These are phyloP conservation scores for Pseudozyma thailandica DNA, from an alignment of 1,284 basidiomycete species.

Conservation along the genomic window DNA sequence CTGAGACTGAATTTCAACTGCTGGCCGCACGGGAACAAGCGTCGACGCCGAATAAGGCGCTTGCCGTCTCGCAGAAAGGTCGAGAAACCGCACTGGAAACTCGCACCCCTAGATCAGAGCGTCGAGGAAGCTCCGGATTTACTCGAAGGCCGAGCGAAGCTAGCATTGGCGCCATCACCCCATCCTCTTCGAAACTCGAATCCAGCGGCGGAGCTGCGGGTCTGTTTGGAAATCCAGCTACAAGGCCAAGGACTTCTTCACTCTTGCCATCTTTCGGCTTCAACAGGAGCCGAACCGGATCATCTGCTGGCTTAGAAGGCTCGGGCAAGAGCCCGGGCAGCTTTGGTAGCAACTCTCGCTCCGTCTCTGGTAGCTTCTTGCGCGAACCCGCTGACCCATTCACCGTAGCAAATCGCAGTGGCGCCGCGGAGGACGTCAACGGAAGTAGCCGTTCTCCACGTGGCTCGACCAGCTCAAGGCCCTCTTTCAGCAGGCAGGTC, in stretches of 20 bases:
- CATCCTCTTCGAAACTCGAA: constrained; percentile 48
- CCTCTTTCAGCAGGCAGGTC: constrained; percentile 37
- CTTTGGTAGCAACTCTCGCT: constrained; percentile 23
- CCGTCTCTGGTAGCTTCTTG: constrained; percentile 20
- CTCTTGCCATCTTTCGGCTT: constrained; percentile 52
- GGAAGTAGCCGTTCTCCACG: constrained; percentile 20
- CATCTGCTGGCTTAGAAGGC: constrained; percentile 37
- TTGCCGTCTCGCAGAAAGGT: constrained; percentile 1
- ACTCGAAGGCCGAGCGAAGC: constrained; percentile 34
- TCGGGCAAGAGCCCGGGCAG: constrained; percentile 34
- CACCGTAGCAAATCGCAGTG: constrained; percentile 2
- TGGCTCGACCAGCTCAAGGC: constrained; percentile 31
- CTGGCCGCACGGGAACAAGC: constrained; percentile 10
- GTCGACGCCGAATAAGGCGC: constrained; percentile 9
- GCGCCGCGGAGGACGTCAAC: constrained; percentile 6
- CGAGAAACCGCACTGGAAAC: background rate
- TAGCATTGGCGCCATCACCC: constrained; percentile 24
- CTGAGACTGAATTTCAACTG: constrained; percentile 19
- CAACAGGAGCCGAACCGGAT: constrained; percentile 34
- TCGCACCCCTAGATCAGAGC: constrained; percentile 10
- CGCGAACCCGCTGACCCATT: constrained; percentile 25
- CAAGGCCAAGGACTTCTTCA: constrained; percentile 54
- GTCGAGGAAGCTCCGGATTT: constrained; percentile 10
- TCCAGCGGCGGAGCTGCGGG: constrained; percentile 52
- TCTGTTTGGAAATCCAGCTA: constrained; percentile 46